Percentiles rank a stretch among this genome's conserved stretches.
phyloP scores from a whole-genome alignment of 2,329 filamentous ascomycete genomes.

The Aureobasidium namibiae region DNA sequence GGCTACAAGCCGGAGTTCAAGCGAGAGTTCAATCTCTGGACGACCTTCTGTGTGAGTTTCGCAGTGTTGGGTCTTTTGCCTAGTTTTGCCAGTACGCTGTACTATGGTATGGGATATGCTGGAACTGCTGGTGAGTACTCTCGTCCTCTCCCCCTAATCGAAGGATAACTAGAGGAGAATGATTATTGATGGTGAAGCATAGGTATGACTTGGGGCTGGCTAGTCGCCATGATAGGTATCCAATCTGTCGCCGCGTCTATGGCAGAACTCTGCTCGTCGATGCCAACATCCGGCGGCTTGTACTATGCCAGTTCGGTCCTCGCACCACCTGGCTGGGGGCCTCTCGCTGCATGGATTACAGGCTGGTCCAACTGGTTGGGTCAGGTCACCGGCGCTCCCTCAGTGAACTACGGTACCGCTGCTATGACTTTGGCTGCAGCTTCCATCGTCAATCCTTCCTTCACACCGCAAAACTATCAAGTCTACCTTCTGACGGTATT shows the following conservation, averaged over 20 bases:
- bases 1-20: conserved; percentile 58
- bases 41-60: conserved; percentile 66
- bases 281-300: conserved; percentile 63
- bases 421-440: conserved; percentile 64
- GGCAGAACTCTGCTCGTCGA: conserved; percentile 60
- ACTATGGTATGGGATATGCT: conserved; percentile 55
- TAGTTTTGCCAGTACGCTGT: conserved; percentile 63
- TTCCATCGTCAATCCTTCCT: conserved; percentile 60
- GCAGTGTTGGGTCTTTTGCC: conserved; percentile 63
- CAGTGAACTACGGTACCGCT: conserved; percentile 57
- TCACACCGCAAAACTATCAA: conserved; percentile 57
- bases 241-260: conserved; percentile 57
- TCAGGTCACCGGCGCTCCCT: conserved; percentile 59
- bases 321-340: conserved; percentile 57
- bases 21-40: conserved; percentile 65
- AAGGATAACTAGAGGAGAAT: too few relatives aligned
- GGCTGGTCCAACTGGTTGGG: conserved; percentile 64
- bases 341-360: conserved; percentile 59
- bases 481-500: conserved; percentile 59
- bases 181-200: not conserved
- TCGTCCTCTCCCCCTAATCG: not conserved
- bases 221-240: conserved; percentile 64
- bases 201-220: conserved; percentile 52
- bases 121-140: conserved; percentile 49
- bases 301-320: conserved; percentile 69